Percentiles rank a stretch among this genome's conserved stretches.
Evolutionary conservation across 2,329 filamentous ascomycete species (phyloP).

Genomic region (Esteya vermicola): DNA sequence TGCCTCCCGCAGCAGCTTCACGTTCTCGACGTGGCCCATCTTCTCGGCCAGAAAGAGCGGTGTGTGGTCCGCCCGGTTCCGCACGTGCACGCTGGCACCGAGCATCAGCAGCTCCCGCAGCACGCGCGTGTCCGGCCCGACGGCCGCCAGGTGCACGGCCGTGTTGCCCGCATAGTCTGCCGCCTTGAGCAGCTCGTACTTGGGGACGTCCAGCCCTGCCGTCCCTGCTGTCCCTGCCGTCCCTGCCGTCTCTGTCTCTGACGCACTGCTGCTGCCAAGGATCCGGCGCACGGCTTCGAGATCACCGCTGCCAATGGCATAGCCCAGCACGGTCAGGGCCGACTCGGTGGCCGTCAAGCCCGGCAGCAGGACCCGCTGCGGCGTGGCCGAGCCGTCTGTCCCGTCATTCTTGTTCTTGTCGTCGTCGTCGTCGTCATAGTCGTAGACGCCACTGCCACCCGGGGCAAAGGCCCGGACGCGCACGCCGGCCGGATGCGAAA

Average conservation of each 20-base stretch:
- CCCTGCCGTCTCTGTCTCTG: too few species aligned
- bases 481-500: slow-evolving; percentile 55
- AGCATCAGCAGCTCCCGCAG: slow-evolving; percentile 42
- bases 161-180: slow-evolving; percentile 76
- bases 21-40: slow-evolving; percentile 37
- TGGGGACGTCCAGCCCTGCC: too few species aligned
- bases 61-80: slow-evolving; percentile 52
- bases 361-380: slow-evolving; percentile 7
- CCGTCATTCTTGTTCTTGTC: slow-evolving; percentile 3
- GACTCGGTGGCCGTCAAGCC: slow-evolving; percentile 36
- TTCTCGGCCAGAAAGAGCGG: slow-evolving; percentile 49
- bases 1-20: slow-evolving; percentile 38
- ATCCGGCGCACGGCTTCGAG: slow-evolving; percentile 50
- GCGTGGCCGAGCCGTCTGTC: not conserved
- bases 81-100: slow-evolving; percentile 52
- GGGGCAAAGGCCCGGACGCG: slow-evolving; percentile 24
- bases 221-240: too few species aligned
- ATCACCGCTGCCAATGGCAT: slow-evolving; percentile 63
- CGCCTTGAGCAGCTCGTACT: slow-evolving; percentile 49
- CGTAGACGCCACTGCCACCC: too few species aligned
- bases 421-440: slow-evolving; percentile 36
- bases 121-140: slow-evolving; percentile 38
- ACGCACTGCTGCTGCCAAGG: slow-evolving; percentile 42
- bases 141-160: slow-evolving; percentile 41
- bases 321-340: slow-evolving; percentile 62